A percentile compares a stretch with the other conserved stretches of the same genome.
Conservation (phyloP, 257 asterid genomes). For the Scutellaria minor region DNA sequence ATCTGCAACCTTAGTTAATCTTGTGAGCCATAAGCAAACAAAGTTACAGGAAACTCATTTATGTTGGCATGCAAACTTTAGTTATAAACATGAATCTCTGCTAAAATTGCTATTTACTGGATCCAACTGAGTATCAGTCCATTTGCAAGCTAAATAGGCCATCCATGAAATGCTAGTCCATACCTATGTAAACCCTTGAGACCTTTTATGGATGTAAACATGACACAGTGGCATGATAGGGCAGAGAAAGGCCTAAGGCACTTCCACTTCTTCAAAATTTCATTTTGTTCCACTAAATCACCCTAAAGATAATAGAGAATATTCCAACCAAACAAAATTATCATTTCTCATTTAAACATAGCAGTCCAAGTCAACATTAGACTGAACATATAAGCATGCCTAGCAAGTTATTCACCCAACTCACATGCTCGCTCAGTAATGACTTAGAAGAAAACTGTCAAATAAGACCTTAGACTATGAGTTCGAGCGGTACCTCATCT, state of each 20-base stretch:
- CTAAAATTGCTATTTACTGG: neutral
- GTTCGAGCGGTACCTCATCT: conserved; percentile 66
- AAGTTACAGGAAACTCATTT: neutral
- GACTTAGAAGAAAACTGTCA: conserved; percentile 15
- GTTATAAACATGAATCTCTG: neutral
- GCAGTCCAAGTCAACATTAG: neutral
- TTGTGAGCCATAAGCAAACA: neutral
- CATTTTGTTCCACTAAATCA: conserved; percentile 9
- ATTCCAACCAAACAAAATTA: neutral
- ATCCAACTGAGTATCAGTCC: neutral
- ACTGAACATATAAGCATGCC: conserved; percentile 9
- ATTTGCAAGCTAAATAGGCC: neutral
- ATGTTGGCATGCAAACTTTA: neutral
- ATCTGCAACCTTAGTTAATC: neutral
- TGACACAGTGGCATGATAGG: neutral
- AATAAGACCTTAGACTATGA: conserved; percentile 4
- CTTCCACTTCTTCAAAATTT: neutral
- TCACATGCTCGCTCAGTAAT: neutral
- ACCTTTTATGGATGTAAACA: neutral
- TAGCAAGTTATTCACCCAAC: neutral
- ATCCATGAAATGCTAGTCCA: conserved; percentile 4
- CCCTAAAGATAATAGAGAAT: conserved; percentile 6
- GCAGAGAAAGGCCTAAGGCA: too few species aligned
- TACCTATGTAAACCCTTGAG: neutral
- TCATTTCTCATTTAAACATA: neutral